Conservation (phyloP, 2,329 filamentous ascomycete genomes). For the Sclerotinia subarctica region DNA sequence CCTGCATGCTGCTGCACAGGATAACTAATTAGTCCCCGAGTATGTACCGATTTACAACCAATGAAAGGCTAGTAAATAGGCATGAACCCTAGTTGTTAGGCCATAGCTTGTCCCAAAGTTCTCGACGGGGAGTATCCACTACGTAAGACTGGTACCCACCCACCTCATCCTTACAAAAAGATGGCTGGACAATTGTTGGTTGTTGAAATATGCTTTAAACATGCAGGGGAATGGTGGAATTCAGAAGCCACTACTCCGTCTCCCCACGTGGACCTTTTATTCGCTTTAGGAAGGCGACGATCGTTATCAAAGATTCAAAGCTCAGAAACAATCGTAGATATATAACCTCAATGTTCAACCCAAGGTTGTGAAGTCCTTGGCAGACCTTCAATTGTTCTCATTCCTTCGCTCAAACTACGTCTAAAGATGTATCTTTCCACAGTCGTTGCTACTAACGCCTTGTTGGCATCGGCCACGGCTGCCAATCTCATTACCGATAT, state of each 20-base stretch:
- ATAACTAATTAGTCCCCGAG: background rate
- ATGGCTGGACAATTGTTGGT: background rate
- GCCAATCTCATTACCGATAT: constrained; percentile 36
- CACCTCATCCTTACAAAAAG: constrained; percentile 5
- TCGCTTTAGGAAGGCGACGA: background rate
- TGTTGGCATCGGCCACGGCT: constrained; percentile 4
- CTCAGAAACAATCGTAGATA: background rate
- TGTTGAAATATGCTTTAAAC: background rate
- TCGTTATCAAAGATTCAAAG: background rate
- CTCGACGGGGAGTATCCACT: background rate
- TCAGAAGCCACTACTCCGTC: background rate
- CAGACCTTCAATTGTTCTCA: background rate
- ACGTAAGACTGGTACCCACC: background rate
- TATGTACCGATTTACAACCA: background rate
- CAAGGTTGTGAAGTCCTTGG: background rate
- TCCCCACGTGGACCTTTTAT: background rate
- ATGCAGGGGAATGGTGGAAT: constrained; percentile 5
- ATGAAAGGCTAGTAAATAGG: background rate
- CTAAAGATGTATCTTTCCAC: constrained; percentile 9
- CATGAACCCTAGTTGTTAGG: background rate
- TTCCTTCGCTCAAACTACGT: background rate
- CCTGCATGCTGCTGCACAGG: background rate
- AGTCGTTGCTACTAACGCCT: constrained; percentile 4
- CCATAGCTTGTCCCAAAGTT: background rate
- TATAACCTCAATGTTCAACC: background rate